Percentiles rank a stretch among this genome's conserved stretches.
These are phyloP conservation scores for Aspergillus neotritici DNA, from an alignment of 2,329 filamentous ascomycete genomes.

Conservation along the genomic window DNA sequence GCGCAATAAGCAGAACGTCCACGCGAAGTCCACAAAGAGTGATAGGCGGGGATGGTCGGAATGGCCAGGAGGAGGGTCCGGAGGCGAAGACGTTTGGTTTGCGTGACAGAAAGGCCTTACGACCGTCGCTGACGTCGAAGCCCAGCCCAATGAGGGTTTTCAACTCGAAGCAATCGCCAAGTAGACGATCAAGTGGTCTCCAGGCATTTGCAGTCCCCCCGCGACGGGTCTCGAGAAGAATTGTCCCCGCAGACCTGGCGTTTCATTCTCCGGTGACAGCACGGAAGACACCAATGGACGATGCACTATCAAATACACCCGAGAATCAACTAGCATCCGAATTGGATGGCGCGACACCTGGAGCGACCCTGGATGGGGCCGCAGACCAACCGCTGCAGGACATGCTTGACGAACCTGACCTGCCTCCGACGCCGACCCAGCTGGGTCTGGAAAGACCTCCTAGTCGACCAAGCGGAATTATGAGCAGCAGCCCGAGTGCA, in stretches of 20 bases:
- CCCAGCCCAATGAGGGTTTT: constrained; percentile 21
- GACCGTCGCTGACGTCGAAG: constrained; percentile 28
- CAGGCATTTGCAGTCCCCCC: constrained; percentile 34
- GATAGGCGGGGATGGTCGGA: constrained; percentile 9
- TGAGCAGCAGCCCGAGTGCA: constrained; percentile 36
- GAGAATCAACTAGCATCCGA: constrained; percentile 31
- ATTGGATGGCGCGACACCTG: constrained; percentile 26
- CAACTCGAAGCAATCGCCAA: constrained; percentile 16
- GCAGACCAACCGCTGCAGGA: constrained; percentile 19
- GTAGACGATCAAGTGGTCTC: constrained; percentile 25
- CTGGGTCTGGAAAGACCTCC: constrained; percentile 33
- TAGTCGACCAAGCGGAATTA: constrained; percentile 24
- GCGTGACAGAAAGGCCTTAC: constrained; percentile 33
- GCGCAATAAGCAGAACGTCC: constrained; percentile 38
- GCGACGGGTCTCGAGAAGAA: constrained; percentile 30
- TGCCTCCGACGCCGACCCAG: constrained; percentile 49
- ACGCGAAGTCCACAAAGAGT: constrained; percentile 24
- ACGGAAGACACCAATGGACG: constrained; percentile 9
- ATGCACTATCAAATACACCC: constrained; percentile 19
- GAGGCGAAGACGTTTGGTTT: constrained; percentile 25
- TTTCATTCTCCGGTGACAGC: constrained; percentile 23
- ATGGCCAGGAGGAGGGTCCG: constrained; percentile 10
- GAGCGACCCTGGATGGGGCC: constrained; percentile 14
- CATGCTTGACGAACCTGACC: constrained; percentile 53
- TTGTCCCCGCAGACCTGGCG: constrained; percentile 24